Evolutionary conservation across 371 early-diverging fungal genomes (phyloP), one percentile per base, ranked within the genome.

Genomic region (Rhizomucor miehei): DNA sequence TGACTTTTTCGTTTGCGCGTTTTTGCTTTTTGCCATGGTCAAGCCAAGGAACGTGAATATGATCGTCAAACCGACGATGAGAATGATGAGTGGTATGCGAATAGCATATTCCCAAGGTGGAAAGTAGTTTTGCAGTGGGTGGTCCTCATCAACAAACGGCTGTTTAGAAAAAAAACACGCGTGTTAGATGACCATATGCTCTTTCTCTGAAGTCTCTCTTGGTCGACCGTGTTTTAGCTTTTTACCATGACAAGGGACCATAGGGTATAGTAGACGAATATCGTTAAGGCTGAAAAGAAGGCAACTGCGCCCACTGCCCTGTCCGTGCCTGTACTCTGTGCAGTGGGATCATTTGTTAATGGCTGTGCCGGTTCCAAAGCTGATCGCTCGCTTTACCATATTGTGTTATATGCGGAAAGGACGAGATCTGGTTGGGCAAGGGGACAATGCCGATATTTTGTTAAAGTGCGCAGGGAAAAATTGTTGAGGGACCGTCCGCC

Each of bases 131-230:
- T 91, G 91, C 23, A 88, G 69, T 8, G 85, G 83, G 73, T 93
- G 91, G 37, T 84, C 84, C 60, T 83, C 84, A 59, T 92, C 93
- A 19, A 94, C 90, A 67, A 96, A 94, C n/a, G 96, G 96, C 93
- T 92, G 57, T 48, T 48, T 14, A 9, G 44, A 14, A n/a, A 3
- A 44, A 36, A 35, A n/a, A 25, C 16, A 25, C 34, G 45, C 9
- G 43, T 36, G 20, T 45, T 23, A 48, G 35, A 41, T 38, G 38
- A 38, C 9, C 14, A 10, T 12, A 12, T 25, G 16, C 48, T 12
- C 17, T 48, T 10, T 48, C 17, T 41, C 11, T n/a, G 14, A 43
- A 23, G 61, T n/a, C n/a, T n/a, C n/a, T n/a, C n/a, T n/a, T n/a
- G n/a, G n/a, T n/a, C n/a, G n/a, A n/a, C n/a, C n/a, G n/a, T n/a